Conservation (phyloP, 495 filamentous ascomycete genomes). For the Talaromyces liani region DNA sequence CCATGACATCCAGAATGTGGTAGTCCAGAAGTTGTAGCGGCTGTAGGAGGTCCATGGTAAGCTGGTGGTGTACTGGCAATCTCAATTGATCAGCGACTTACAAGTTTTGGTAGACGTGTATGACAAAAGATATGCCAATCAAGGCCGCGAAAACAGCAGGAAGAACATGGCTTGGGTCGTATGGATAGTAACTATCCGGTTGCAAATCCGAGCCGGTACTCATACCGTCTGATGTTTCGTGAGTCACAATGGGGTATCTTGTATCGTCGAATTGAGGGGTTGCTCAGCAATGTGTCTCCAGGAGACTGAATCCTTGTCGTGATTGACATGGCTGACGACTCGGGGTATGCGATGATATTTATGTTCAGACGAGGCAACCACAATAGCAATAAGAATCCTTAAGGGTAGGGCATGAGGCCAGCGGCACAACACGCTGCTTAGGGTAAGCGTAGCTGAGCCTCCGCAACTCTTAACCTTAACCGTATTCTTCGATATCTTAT, state of each 20-base stretch:
- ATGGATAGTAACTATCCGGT: slow-evolving; percentile 17
- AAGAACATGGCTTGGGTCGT: slow-evolving; percentile 31
- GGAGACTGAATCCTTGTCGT: background rate
- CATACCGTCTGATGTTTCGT: background rate
- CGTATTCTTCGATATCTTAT: background rate
- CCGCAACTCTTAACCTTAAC: background rate
- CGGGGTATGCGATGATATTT: background rate
- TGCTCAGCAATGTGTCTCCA: too few relatives aligned
- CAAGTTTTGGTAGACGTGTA: slow-evolving; percentile 35
- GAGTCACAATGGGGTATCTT: background rate
- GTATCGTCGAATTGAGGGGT: background rate
- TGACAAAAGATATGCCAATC: slow-evolving; percentile 23
- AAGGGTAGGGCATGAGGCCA: background rate
- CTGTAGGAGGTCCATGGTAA: slow-evolving; percentile 9
- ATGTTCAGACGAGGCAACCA: background rate
- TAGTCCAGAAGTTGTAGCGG: slow-evolving; percentile 32
- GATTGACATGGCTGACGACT: background rate
- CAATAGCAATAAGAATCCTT: background rate
- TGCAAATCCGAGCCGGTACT: background rate
- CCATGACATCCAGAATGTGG: slow-evolving; percentile 39
- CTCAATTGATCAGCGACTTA: slow-evolving; percentile 8
- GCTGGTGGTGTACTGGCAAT: background rate
- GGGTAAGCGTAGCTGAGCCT: background rate
- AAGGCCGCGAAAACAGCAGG: slow-evolving; percentile 31
- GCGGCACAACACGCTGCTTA: background rate